phyloP scores from a whole-genome alignment of 2,329 filamentous ascomycete species.

The Nannizzia gypsea region DNA sequence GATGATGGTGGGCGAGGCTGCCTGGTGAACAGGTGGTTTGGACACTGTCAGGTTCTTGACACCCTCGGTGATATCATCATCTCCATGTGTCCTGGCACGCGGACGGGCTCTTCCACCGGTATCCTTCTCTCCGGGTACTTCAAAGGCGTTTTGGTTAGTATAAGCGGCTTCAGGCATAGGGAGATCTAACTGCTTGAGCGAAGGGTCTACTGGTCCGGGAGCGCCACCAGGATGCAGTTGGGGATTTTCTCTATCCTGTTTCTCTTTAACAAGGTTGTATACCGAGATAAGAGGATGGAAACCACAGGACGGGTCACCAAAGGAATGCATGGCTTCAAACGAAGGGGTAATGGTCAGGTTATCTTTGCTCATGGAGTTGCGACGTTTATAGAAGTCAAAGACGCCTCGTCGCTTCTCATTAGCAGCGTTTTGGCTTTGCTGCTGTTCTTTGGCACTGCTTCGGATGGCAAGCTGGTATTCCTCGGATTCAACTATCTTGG shows the following conservation, averaged over 20 bases:
- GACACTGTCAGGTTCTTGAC: conserved; percentile 53
- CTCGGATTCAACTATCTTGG: conserved; percentile 77
- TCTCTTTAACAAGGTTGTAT: conserved; percentile 93
- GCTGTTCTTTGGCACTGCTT: conserved; percentile 56
- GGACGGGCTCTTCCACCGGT: conserved; percentile 74
- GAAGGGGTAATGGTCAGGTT: conserved; percentile 67
- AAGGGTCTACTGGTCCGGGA: conserved; percentile 43
- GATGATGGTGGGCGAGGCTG: conserved; percentile 35
- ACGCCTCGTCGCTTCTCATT: conserved; percentile 76
- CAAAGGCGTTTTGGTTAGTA: conserved; percentile 73
- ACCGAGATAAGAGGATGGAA: conserved; percentile 86
- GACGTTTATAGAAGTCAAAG: conserved; percentile 93
- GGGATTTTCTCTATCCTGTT: conserved; percentile 63
- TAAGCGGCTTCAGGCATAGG: conserved; percentile 73
- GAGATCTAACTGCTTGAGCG: conserved; percentile 59
- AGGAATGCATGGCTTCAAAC: conserved; percentile 68
- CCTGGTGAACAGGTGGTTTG: conserved; percentile 36
- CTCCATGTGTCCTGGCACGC: conserved; percentile 81
- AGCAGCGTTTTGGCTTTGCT: conserved; percentile 46
- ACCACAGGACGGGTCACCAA: conserved; percentile 80
- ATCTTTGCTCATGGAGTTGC: conserved; percentile 82
- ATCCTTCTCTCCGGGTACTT: conserved; percentile 78
- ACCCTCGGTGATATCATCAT: conserved; percentile 72
- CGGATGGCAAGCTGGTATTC: conserved; percentile 84
- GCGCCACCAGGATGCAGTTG: conserved; percentile 45